Conservation (phyloP, 2,329 filamentous ascomycete species). For the Colletotrichum lupini region DNA sequence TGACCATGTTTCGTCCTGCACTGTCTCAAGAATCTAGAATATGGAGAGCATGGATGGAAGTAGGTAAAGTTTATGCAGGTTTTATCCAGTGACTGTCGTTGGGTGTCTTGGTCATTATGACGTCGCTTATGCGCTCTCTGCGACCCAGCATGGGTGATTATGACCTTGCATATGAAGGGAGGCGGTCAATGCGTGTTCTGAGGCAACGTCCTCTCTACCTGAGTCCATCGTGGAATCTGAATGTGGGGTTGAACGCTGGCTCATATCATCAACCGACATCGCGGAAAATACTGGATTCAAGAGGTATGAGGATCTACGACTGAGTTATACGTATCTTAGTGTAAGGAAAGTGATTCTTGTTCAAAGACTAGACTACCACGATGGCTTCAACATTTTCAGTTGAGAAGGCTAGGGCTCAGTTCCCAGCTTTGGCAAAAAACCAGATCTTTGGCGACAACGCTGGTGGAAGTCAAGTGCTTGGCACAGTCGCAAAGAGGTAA, state of each 20-base stretch:
- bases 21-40: not conserved
- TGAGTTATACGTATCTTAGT: not conserved
- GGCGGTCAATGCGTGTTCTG: not conserved
- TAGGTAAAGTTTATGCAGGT: not conserved
- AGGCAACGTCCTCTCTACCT: not conserved
- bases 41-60: not conserved
- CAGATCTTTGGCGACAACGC: conserved; percentile 84
- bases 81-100: not conserved
- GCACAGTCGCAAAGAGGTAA: conserved; percentile 56
- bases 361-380: not conserved
- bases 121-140: not conserved
- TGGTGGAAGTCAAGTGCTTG: conserved; percentile 77
- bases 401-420: conserved; percentile 64
- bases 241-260: too few species aligned
- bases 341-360: not conserved
- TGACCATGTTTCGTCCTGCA: not conserved
- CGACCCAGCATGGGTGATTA: not conserved
- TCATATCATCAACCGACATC: not conserved
- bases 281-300: not conserved
- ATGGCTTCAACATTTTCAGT: conserved; percentile 43
- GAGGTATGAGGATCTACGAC: not conserved
- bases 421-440: conserved; percentile 73
- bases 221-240: not conserved
- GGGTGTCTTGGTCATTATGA: not conserved
- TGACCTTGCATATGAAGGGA: not conserved